Percentiles rank a stretch among this genome's conserved stretches.
Evolutionary conservation across 148 eudicot species (phyloP).

Genomic region (Chenopodium berlandieri): DNA sequence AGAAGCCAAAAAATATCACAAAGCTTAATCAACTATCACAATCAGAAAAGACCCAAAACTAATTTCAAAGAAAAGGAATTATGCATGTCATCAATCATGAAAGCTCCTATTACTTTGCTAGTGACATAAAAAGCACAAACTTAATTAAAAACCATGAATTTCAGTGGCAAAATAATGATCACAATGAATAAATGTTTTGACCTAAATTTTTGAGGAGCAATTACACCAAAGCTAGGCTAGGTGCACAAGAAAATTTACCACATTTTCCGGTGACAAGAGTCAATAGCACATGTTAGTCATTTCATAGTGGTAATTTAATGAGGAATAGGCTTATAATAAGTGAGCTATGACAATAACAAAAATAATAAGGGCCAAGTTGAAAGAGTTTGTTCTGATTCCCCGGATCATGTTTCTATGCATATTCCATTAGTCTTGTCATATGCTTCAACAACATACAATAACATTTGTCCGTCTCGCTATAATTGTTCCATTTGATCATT

Average conservation of each 20-base stretch:
- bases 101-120: neutral
- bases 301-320: conserved; percentile 6
- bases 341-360: neutral
- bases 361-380: neutral
- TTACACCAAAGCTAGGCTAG: neutral
- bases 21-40: conserved; percentile 13
- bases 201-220: conserved; percentile 13
- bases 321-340: conserved; percentile 2
- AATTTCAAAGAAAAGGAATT: neutral
- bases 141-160: conserved; percentile 1
- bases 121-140: conserved; percentile 21
- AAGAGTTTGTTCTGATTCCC: conserved; percentile 18
- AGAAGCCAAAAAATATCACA: neutral
- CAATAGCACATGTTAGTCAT: conserved; percentile 18
- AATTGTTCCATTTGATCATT: too few species aligned
- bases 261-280: conserved; percentile 22
- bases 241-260: conserved; percentile 1
- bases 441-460: neutral
- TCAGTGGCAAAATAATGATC: conserved; percentile 3
- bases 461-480: neutral
- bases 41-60: conserved; percentile 23
- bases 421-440: conserved; percentile 9
- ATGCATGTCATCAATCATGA: conserved; percentile 2
- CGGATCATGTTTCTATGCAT: conserved; percentile 19
- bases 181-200: conserved; percentile 18